phyloP scores from a whole-genome alignment of 202 grass and related monocot genomes.

The Saccharum hybrid region DNA sequence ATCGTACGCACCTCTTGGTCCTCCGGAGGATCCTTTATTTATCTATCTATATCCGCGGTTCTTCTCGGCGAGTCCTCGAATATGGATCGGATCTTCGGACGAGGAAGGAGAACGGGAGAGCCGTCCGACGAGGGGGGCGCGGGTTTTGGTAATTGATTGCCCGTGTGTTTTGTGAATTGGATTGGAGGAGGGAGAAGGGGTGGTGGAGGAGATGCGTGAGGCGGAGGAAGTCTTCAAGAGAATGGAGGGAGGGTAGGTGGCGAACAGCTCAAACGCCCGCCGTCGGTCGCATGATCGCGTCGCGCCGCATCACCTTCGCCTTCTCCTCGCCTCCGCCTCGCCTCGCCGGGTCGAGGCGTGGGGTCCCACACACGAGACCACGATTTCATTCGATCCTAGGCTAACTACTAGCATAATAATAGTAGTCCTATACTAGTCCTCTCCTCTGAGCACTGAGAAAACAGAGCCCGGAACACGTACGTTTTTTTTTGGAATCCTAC shows the following conservation, averaged over 20 bases:
- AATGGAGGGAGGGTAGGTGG: slow-evolving; percentile 47
- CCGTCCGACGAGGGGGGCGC: neutral
- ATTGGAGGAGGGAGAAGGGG: neutral
- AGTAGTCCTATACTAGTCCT: too few species aligned
- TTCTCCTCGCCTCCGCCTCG: neutral
- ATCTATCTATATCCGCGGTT: neutral
- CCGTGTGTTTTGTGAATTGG: slow-evolving; percentile 26
- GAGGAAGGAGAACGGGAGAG: neutral
- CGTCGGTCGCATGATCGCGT: slow-evolving; percentile 33
- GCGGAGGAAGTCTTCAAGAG: neutral
- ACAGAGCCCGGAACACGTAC: neutral
- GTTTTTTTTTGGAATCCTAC: too few species aligned
- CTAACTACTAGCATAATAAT: neutral
- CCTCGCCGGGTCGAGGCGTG: neutral
- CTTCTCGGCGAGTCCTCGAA: neutral
- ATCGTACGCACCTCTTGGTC: neutral
- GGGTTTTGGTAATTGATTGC: neutral
- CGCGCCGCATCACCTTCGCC: neutral
- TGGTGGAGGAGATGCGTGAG: neutral
- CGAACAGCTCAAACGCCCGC: slow-evolving; percentile 46
- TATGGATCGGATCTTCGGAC: slow-evolving; percentile 7
- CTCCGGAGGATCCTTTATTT: neutral
- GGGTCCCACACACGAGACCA: neutral
- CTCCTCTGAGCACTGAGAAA: neutral
- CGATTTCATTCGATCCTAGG: neutral